Evolutionary conservation across 177 flowering plant genomes (phyloP).

Genomic region (Vitis hybrid): DNA sequence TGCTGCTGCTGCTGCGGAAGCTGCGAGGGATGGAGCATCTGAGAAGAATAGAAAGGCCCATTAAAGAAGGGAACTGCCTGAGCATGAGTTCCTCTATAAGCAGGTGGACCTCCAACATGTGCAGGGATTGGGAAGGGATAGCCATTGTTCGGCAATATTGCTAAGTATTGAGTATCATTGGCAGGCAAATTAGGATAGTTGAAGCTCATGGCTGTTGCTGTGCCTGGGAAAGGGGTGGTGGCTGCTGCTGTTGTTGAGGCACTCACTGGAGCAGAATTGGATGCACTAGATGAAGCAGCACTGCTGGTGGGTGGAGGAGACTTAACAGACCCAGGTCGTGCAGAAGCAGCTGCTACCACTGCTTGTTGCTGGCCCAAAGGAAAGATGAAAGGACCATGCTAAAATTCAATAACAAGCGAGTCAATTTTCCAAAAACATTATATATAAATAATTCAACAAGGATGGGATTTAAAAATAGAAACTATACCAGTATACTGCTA

Average conservation of each 20-base stretch:
- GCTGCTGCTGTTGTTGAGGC: constrained; percentile 38
- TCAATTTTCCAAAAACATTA: neutral
- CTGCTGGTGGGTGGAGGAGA: constrained; percentile 28
- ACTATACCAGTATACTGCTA: constrained; percentile 60
- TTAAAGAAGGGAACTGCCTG: constrained; percentile 79
- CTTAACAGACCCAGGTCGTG: constrained; percentile 51
- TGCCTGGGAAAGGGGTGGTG: constrained; percentile 8
- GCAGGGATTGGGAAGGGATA: constrained; percentile 83
- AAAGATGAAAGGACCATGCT: constrained; percentile 84
- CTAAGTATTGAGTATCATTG: constrained; percentile 84
- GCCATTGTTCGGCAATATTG: constrained; percentile 71
- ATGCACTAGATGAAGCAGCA: constrained; percentile 30
- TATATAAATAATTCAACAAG: too few relatives aligned
- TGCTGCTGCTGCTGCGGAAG: constrained; percentile 32
- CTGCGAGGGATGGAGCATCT: constrained; percentile 81
- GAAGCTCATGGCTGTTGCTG: constrained; percentile 68
- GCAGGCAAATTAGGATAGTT: constrained; percentile 64
- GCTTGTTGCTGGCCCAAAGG: constrained; percentile 88
- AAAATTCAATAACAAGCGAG: constrained; percentile 20
- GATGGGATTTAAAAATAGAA: neutral
- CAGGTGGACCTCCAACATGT: constrained; percentile 70
- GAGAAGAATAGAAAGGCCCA: constrained; percentile 87
- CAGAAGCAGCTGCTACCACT: constrained; percentile 53
- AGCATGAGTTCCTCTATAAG: constrained; percentile 68
- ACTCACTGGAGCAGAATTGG: constrained; percentile 40